phyloP scores from a whole-genome alignment of 345 rosid species.

The Acer negundo region DNA sequence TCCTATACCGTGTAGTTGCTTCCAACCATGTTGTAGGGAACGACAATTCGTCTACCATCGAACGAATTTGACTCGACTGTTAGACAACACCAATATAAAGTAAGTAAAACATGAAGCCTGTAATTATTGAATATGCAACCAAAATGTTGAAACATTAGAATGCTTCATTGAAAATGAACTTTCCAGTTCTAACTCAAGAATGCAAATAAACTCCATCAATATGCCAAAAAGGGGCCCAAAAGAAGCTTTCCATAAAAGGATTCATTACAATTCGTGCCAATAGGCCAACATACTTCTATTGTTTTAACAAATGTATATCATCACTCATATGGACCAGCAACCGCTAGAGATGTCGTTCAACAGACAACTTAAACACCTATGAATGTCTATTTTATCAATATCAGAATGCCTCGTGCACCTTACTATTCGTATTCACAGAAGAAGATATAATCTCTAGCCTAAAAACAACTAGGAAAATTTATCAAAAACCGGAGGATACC shows the following conservation, averaged over 20 bases:
- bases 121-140: no score
- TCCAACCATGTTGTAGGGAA: no score
- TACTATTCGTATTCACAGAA: not conserved
- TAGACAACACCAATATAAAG: no score
- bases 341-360: not conserved
- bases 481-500: not conserved
- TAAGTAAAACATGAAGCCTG: no score
- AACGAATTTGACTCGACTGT: no score
- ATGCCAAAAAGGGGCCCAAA: not conserved
- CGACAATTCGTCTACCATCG: no score
- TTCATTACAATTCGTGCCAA: not conserved
- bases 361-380: conserved; percentile 5
- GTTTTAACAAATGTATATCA: not conserved
- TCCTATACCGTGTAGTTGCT: no score
- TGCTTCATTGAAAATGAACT: conserved; percentile 15
- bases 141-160: conserved; percentile 7
- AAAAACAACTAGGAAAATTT: not conserved
- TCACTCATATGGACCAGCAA: not conserved
- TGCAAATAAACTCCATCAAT: not conserved
- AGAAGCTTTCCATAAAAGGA: not conserved
- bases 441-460: not conserved
- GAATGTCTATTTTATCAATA: not conserved
- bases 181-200: conserved; percentile 1
- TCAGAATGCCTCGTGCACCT: not conserved
- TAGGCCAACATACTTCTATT: not conserved